Conservation (phyloP, 805 yeast species). For the Huiozyma naganishii region DNA sequence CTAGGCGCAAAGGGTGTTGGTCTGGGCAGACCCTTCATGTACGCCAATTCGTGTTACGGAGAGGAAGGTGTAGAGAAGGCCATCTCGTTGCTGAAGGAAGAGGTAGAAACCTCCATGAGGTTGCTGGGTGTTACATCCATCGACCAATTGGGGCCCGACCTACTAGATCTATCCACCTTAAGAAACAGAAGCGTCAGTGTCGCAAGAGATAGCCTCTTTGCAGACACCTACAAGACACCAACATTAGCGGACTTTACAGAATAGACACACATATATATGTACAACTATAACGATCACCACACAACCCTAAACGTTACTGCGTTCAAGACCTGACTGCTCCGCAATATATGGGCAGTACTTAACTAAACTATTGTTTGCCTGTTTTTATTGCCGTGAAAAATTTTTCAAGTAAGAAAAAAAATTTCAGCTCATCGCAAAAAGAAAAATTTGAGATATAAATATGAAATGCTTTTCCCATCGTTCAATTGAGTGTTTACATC, state of each 20-base stretch:
- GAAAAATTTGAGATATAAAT: constrained; percentile 4
- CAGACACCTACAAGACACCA: constrained; percentile 46
- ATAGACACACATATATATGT: too few relatives aligned
- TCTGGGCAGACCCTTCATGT: constrained; percentile 54
- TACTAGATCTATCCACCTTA: constrained; percentile 46
- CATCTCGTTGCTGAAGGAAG: constrained; percentile 54
- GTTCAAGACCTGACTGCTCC: too few relatives aligned
- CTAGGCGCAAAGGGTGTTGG: constrained; percentile 67
- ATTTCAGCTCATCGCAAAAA: neutral
- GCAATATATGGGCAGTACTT: too few relatives aligned
- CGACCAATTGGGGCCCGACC: constrained; percentile 45
- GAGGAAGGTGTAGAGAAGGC: constrained; percentile 53
- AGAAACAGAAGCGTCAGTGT: constrained; percentile 32
- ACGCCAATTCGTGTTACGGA: constrained; percentile 54
- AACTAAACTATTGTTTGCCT: too few relatives aligned
- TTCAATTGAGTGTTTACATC: neutral
- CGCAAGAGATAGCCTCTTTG: constrained; percentile 47
- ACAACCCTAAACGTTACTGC: too few relatives aligned
- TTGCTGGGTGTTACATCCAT: constrained; percentile 62
- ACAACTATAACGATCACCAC: too few relatives aligned
- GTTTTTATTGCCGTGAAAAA: neutral
- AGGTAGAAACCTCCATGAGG: constrained; percentile 68
- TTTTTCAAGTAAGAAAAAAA: neutral
- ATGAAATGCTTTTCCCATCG: constrained; percentile 1
- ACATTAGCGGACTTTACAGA: constrained; percentile 39